A percentile compares a stretch with the other conserved stretches of the same genome.
phyloP scores from a whole-genome alignment of 768 basidiomycete genomes.

The Tulasnella sp. region DNA sequence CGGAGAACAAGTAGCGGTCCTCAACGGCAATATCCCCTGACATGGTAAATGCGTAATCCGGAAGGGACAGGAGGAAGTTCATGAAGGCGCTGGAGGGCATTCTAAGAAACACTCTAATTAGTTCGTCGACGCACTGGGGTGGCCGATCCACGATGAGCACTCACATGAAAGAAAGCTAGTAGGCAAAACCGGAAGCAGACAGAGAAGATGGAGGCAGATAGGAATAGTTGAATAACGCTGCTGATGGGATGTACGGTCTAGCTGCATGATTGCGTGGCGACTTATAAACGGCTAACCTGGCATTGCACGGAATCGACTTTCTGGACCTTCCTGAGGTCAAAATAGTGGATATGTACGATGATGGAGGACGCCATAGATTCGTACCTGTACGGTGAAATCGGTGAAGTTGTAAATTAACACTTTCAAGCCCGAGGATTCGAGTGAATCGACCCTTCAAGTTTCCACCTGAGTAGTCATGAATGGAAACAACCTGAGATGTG shows the following conservation, averaged over 20 bases:
- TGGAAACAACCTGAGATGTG: not conserved
- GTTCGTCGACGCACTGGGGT: not conserved
- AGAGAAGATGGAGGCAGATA: not conserved
- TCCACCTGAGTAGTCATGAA: not conserved
- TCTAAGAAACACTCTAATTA: not conserved
- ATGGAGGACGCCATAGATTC: not conserved
- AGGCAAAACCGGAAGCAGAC: not conserved
- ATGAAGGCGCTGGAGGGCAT: conserved; percentile 19
- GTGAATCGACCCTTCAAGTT: not conserved
- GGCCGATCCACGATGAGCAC: no score
- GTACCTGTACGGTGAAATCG: not conserved
- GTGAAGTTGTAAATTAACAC: not conserved
- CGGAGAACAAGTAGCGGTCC: conserved; percentile 20
- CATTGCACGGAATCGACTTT: not conserved
- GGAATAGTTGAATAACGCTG: not conserved
- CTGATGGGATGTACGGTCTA: not conserved
- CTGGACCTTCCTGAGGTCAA: not conserved
- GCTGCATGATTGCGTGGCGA: conserved; percentile 17
- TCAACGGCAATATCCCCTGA: conserved; percentile 8
- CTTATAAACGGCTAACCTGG: not conserved
- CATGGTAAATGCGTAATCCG: conserved; percentile 25
- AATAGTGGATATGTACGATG: not conserved
- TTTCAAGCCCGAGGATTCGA: not conserved
- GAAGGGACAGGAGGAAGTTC: conserved; percentile 15
- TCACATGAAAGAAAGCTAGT: not conserved